Evolutionary conservation across 2,329 filamentous ascomycete genomes (phyloP), one percentile per base, ranked within the genome.

Genomic region (Paraconiothyrium sp.): DNA sequence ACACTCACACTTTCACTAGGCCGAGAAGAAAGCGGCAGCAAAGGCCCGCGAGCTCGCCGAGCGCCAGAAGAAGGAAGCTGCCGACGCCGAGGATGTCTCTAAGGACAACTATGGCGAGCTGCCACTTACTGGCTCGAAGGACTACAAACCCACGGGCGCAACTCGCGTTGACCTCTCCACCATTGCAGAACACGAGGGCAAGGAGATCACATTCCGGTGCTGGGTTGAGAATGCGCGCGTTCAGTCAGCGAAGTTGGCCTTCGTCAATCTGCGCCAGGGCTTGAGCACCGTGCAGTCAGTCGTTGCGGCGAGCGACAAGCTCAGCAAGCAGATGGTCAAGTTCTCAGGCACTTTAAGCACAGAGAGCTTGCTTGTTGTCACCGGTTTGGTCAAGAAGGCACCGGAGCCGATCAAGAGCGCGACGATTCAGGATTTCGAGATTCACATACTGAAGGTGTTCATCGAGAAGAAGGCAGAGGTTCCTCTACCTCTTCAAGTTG

Each of bases 261-360:
- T 97, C 82, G 81, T 97, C 72, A 93, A 95, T 82, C 85, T 98
- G 70, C 87, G 92, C 79, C 89, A 92, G 78, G 84, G 86, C 62
- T 86, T 89, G 73, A 90, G 91, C 84, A 90, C 89, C 30, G 90
- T 97, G 43, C 94, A 97, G 83, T 93, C 90, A 55, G 90, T 97
- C 41, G 83, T 93, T 16, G 85, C 86, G 20, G 90, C 88, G 52
- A 87, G 80, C 66, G 81, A 81, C 65, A 87, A 72, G 80, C 84
- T 76, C 88, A 93, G 72, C 88, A 90, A 89, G 77, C 93, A 92
- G 80, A 98, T 98, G 94, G 92, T 97, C 76, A 98, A 98, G 83
- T 98, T 92, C 88, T 89, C 91, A 54, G 88, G 87, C 51, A 86
- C 83, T 47, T 81, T 97, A 68, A 90, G 88, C 74, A 85, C 90